A percentile compares a stretch with the other conserved stretches of the same genome.
Evolutionary conservation across 1,284 basidiomycete genomes (phyloP).

Genomic region (Phylloboletellus chloephorus): DNA sequence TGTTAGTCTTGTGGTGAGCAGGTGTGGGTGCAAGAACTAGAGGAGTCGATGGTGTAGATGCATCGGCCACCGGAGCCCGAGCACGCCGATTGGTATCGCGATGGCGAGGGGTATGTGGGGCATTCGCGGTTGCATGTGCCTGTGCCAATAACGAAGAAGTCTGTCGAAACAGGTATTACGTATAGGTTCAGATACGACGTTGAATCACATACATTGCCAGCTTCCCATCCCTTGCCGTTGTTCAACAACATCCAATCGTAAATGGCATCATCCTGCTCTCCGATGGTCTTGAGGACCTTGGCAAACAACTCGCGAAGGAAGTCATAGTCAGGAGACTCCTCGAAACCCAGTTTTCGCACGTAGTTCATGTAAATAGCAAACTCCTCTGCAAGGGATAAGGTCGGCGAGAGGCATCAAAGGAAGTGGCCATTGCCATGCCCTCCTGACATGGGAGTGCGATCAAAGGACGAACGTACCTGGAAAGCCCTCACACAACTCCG

Average conservation of each 20-base stretch:
- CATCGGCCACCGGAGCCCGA: slow-evolving; percentile 37
- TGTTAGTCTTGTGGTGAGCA: slow-evolving; percentile 53
- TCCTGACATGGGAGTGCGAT: slow-evolving; percentile 1
- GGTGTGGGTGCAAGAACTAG: slow-evolving; percentile 59
- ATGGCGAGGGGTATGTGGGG: slow-evolving; percentile 49
- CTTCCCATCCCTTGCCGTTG: slow-evolving; percentile 84
- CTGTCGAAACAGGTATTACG: slow-evolving; percentile 26
- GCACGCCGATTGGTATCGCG: slow-evolving; percentile 55
- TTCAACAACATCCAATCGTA: slow-evolving; percentile 99
- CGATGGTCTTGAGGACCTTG: slow-evolving; percentile 85
- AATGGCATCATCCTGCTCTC: slow-evolving; percentile 87
- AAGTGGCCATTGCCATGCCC: not conserved
- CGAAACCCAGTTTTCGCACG: slow-evolving; percentile 91
- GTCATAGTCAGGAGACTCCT: slow-evolving; percentile 96
- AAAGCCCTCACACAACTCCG: slow-evolving; percentile 93
- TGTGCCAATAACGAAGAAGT: slow-evolving; percentile 45
- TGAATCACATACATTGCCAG: slow-evolving; percentile 52
- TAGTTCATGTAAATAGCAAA: slow-evolving; percentile 98
- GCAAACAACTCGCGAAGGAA: slow-evolving; percentile 93
- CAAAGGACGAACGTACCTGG: slow-evolving; percentile 62
- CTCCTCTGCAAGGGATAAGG: slow-evolving; percentile 59
- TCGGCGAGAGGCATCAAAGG: slow-evolving; percentile 1
- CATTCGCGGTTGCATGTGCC: slow-evolving; percentile 47
- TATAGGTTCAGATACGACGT: slow-evolving; percentile 10
- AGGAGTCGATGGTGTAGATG: slow-evolving; percentile 46